These are phyloP conservation scores for Melanopsichium pennsylvanicum DNA, from an alignment of 1,284 basidiomycete genomes.

Conservation along the genomic window DNA sequence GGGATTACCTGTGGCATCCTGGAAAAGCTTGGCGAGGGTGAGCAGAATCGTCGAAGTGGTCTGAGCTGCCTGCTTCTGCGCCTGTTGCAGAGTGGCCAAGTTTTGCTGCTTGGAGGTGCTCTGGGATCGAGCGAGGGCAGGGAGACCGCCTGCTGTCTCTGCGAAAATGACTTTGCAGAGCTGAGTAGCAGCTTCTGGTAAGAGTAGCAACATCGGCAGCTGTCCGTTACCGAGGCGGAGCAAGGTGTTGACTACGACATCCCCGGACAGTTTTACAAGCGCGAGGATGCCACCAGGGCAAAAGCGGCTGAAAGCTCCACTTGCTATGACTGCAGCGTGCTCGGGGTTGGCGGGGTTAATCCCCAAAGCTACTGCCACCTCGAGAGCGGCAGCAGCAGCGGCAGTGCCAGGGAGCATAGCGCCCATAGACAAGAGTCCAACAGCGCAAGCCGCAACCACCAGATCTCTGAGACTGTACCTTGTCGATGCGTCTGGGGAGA, in stretches of 20 bases:
- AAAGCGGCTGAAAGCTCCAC: slow-evolving; percentile 46
- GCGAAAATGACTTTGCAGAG: slow-evolving; percentile 52
- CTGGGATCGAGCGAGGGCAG: slow-evolving; percentile 30
- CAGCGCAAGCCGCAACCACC: slow-evolving; percentile 56
- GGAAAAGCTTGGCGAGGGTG: slow-evolving; percentile 72
- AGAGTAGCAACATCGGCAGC: slow-evolving; percentile 55
- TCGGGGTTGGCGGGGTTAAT: slow-evolving; percentile 46
- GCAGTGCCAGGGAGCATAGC: slow-evolving; percentile 49
- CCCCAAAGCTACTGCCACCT: slow-evolving; percentile 51
- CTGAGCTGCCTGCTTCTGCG: slow-evolving; percentile 64
- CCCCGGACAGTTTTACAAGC: slow-evolving; percentile 53
- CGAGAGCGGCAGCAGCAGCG: slow-evolving; percentile 37
- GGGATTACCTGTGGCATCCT: slow-evolving; percentile 67
- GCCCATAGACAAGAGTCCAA: slow-evolving; percentile 56
- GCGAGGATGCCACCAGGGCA: slow-evolving; percentile 56
- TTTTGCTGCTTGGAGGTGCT: slow-evolving; percentile 5
- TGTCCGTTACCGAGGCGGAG: slow-evolving; percentile 54
- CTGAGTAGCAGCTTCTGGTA: slow-evolving; percentile 50
- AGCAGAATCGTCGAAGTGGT: slow-evolving; percentile 72
- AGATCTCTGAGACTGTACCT: slow-evolving; percentile 54
- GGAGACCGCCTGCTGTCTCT: slow-evolving; percentile 47
- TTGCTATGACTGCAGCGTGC: slow-evolving; percentile 35
- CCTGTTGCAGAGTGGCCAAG: slow-evolving; percentile 41
- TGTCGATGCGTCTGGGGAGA: slow-evolving; percentile 41
- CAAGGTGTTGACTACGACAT: slow-evolving; percentile 42